Conservation (phyloP, 1,284 basidiomycete genomes). For the Thelephora terrestris region DNA sequence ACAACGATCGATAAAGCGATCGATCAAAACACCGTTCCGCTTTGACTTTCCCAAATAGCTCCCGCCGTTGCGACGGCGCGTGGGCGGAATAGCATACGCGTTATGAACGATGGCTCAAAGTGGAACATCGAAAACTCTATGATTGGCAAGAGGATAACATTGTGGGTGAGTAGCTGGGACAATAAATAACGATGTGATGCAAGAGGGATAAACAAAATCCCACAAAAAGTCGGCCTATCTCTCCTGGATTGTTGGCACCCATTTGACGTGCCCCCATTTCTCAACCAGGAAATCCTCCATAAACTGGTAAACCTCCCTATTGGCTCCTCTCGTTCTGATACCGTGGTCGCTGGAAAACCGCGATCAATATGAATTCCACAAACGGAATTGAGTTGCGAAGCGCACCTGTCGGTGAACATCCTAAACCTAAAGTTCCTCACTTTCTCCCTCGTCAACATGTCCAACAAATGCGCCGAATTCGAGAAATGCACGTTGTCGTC, state of each 20-base stretch:
- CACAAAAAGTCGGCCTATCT: too few species aligned
- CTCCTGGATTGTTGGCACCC: slow-evolving; percentile 14
- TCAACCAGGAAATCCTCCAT: slow-evolving; percentile 78
- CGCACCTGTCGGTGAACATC: slow-evolving; percentile 92
- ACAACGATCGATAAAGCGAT: too few species aligned
- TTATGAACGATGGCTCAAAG: too few species aligned
- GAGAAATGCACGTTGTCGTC: slow-evolving; percentile 94
- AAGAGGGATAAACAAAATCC: too few species aligned
- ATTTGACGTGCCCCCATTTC: slow-evolving; percentile 85
- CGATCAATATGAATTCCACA: slow-evolving; percentile 6
- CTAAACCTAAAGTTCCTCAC: slow-evolving; percentile 81
- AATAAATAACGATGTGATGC: too few species aligned
- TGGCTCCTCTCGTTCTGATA: slow-evolving; percentile 66
- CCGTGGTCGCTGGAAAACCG: slow-evolving; percentile 56
- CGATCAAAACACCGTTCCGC: too few species aligned
- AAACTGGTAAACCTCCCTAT: slow-evolving; percentile 80
- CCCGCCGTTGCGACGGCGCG: too few species aligned
- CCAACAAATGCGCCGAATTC: slow-evolving; percentile 84
- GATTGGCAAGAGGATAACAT: too few species aligned
- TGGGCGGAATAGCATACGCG: too few species aligned
- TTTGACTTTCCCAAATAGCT: too few species aligned
- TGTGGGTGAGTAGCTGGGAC: too few species aligned
- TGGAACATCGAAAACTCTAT: too few species aligned
- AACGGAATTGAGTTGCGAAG: slow-evolving; percentile 7
- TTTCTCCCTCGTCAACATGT: slow-evolving; percentile 76